These are phyloP conservation scores for Xylariomycetidae sp. DNA, from an alignment of 2,329 filamentous ascomycete species.

Conservation along the genomic window DNA sequence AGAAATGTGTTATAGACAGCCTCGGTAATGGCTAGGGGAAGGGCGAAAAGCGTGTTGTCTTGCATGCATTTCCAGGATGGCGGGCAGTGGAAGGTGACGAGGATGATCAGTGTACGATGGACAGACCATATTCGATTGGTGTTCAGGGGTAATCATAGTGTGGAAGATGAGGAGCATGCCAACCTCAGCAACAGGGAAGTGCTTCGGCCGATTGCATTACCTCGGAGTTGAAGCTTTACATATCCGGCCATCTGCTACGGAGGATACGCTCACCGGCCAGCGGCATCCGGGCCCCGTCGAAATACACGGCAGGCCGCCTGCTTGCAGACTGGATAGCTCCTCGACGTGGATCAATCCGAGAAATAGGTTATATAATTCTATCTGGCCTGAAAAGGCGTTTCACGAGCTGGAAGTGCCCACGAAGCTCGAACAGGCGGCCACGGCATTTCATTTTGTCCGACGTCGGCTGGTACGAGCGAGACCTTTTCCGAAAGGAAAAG, in stretches of 20 bases:
- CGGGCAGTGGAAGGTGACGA: constrained; percentile 23
- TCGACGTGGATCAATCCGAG: constrained; percentile 10
- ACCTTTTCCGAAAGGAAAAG: too few species aligned
- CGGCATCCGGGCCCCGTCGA: constrained; percentile 21
- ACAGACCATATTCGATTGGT: constrained; percentile 19
- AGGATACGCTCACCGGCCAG: constrained; percentile 16
- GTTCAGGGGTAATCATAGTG: constrained; percentile 24
- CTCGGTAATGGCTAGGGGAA: constrained; percentile 27
- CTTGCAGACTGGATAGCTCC: constrained; percentile 17
- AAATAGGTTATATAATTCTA: constrained; percentile 18
- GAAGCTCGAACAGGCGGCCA: too few species aligned
- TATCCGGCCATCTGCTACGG: constrained; percentile 12
- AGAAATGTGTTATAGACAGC: constrained; percentile 29
- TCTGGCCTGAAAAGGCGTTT: constrained; percentile 28
- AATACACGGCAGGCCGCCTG: constrained; percentile 18
- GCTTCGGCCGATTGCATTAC: constrained; percentile 16
- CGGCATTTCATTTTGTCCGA: too few species aligned
- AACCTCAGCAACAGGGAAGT: constrained; percentile 3
- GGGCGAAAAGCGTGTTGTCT: constrained; percentile 35
- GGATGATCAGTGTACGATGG: constrained; percentile 26
- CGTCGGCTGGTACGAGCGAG: too few species aligned
- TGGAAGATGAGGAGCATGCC: constrained; percentile 8
- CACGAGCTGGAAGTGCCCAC: too few species aligned
- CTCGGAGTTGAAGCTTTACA: constrained; percentile 16
- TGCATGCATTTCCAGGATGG: constrained; percentile 37